These are phyloP conservation scores for Saitozyma podzolica DNA, from an alignment of 768 basidiomycete species.

Conservation along the genomic window DNA sequence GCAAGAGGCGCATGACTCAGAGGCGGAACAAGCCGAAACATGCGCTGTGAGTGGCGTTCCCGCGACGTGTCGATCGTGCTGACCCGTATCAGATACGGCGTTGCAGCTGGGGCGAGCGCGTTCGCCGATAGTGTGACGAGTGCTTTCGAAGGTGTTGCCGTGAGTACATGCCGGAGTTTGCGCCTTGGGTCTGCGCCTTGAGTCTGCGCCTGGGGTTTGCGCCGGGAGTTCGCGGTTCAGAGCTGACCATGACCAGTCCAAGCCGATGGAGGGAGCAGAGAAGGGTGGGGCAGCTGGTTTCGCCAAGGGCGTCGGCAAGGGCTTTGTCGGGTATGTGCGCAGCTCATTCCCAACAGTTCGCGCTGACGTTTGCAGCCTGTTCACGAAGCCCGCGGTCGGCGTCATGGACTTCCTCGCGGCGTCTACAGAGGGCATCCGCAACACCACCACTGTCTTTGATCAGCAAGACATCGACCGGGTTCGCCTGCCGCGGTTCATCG, in stretches of 20 bases:
- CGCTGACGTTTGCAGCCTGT: conserved; percentile 60
- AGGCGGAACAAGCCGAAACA: conserved; percentile 92
- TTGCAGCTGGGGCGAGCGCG: conserved; percentile 90
- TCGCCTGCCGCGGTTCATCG: conserved; percentile 80
- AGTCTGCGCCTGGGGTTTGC: conserved; percentile 25
- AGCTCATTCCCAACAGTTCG: not conserved
- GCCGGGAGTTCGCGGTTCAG: not conserved
- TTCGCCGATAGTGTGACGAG: conserved; percentile 91
- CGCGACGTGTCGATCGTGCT: not conserved
- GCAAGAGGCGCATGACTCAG: conserved; percentile 79
- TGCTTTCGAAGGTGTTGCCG: conserved; percentile 92
- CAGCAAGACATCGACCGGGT: conserved; percentile 83
- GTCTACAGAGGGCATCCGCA: conserved; percentile 92
- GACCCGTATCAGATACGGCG: conserved; percentile 70
- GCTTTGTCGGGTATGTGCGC: conserved; percentile 76
- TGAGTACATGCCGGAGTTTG: conserved; percentile 54
- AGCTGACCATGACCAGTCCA: conserved; percentile 63
- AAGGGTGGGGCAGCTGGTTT: conserved; percentile 90
- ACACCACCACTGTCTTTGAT: conserved; percentile 98
- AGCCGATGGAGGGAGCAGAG: conserved; percentile 96
- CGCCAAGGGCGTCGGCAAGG: conserved; percentile 86
- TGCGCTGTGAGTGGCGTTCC: conserved; percentile 64
- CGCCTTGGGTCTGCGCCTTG: no score
- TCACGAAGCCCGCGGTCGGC: conserved; percentile 96
- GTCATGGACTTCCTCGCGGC: conserved; percentile 95